phyloP scores from a whole-genome alignment of 2,329 filamentous ascomycete genomes.

The Coniochaeta sp. region DNA sequence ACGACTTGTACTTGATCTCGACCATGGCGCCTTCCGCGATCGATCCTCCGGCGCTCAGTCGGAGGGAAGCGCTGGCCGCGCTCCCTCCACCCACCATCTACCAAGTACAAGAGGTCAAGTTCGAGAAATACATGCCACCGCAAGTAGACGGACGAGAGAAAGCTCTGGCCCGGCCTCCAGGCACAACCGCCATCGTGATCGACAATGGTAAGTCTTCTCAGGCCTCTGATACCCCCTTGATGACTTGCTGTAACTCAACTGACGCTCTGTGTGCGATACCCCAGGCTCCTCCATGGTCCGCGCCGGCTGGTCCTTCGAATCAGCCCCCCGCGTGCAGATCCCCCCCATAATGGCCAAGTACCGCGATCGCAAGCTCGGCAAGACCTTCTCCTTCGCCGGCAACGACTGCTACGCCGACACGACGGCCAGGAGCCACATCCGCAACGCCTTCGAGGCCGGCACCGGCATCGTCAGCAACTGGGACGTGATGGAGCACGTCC shows the following conservation, averaged over 20 bases:
- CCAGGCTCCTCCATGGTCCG: slow-evolving; percentile 81
- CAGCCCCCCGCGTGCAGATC: slow-evolving; percentile 68
- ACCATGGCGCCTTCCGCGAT: slow-evolving; percentile 47
- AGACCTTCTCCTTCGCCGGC: slow-evolving; percentile 87
- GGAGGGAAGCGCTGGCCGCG: slow-evolving; percentile 33
- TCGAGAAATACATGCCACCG: slow-evolving; percentile 46
- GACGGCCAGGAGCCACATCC: slow-evolving; percentile 81
- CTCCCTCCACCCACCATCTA: slow-evolving; percentile 49
- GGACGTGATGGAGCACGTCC: slow-evolving; percentile 91
- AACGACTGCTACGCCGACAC: slow-evolving; percentile 92
- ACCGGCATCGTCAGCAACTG: slow-evolving; percentile 93
- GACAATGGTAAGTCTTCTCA: slow-evolving; percentile 91
- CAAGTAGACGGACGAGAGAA: slow-evolving; percentile 63
- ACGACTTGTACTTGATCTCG: background rate
- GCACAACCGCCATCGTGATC: slow-evolving; percentile 78
- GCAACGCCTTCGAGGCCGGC: slow-evolving; percentile 84
- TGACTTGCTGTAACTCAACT: background rate
- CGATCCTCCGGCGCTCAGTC: slow-evolving; percentile 31
- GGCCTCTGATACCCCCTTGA: no score
- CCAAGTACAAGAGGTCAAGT: slow-evolving; percentile 54
- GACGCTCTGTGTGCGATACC: background rate
- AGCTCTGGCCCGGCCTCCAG: slow-evolving; percentile 49
- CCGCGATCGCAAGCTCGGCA: slow-evolving; percentile 85
- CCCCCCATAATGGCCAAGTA: slow-evolving; percentile 93
- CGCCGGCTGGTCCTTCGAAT: slow-evolving; percentile 93